Conservation (phyloP, 768 basidiomycete species). For the Tricholoma saponaceum region DNA sequence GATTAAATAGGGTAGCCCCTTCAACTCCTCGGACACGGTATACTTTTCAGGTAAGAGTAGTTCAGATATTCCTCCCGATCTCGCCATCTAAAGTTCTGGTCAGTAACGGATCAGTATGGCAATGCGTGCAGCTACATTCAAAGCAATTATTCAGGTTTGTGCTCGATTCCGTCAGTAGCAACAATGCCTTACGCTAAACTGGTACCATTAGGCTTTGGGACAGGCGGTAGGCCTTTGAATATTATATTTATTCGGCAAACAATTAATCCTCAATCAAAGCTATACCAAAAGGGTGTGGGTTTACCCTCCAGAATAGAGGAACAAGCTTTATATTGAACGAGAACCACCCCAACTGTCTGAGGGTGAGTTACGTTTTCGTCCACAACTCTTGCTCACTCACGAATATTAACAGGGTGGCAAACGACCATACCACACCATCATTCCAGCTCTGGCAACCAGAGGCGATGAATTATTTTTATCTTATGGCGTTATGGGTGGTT, state of each 20-base stretch:
- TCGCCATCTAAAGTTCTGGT: background rate
- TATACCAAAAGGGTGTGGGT: conserved; percentile 91
- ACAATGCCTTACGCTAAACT: background rate
- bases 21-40: conserved; percentile 87
- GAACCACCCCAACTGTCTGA: conserved; percentile 80
- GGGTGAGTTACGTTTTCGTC: conserved; percentile 36
- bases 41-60: conserved; percentile 73
- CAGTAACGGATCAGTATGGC: conserved; percentile 82
- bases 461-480: conserved; percentile 81
- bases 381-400: background rate
- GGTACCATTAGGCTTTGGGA: conserved; percentile 70
- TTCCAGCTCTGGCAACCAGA: conserved; percentile 80
- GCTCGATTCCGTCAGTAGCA: background rate
- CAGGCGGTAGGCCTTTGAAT: conserved; percentile 50
- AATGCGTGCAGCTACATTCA: conserved; percentile 89
- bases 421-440: conserved; percentile 88
- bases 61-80: background rate
- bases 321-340: conserved; percentile 76
- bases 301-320: conserved; percentile 95
- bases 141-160: conserved; percentile 78
- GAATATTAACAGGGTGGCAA: conserved; percentile 59
- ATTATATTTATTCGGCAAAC: background rate
- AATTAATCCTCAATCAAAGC: conserved; percentile 40
- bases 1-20: conserved; percentile 65
- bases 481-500: conserved; percentile 91